Evolutionary conservation across 2,329 filamentous ascomycete species (phyloP), one percentile per base, ranked within the genome.

Genomic region (Colletotrichum sojae): DNA sequence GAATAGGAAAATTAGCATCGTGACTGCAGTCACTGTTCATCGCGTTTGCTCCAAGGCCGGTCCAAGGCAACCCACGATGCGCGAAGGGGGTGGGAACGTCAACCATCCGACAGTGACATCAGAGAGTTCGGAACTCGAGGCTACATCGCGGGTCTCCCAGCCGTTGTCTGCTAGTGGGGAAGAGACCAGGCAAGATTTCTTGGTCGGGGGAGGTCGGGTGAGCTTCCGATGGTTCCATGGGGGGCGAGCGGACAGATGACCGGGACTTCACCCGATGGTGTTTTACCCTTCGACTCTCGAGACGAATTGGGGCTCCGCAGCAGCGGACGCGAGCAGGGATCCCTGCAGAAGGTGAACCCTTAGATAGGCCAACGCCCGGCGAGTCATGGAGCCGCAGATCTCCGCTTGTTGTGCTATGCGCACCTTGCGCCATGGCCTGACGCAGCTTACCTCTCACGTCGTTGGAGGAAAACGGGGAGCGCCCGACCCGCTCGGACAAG

Each of bases 361-460:
- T 31, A 64, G 36, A 20, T n/a, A 45, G 53, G 55, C 63, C 63
- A 51, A 61, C 53, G 36, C 39, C 67, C 56, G 62, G 36, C 62
- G 55, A 69, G 67, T 69, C 51, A 64, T 46, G 62, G 49, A 53
- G 45, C 46, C 45, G 62, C 55, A 43, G 25, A 45, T 31, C 56
- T 61, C 62, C 62, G 62, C 62, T 60, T 66, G 40, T 20, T 25
- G 15, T 5, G 57, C 36, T 16, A n/a, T 60, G 31, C 31, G 46
- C 46, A 36, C 31, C 31, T 36, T 18, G n/a, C 13, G 49, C 10
- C n/a, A 3, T 18, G 10, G 18, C 10, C 20, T 18, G n/a, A 20
- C 48, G 48, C 20, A 6, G 20, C 5, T 20, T 51, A 12, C 48
- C 8, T 51, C 25, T 49, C 20, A 49, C 45, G n/a, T 9, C 36